Base-by-base conservation (phyloP, 2,329 filamentous ascomycete genomes). In the Alternaria ventricosa region DNA sequence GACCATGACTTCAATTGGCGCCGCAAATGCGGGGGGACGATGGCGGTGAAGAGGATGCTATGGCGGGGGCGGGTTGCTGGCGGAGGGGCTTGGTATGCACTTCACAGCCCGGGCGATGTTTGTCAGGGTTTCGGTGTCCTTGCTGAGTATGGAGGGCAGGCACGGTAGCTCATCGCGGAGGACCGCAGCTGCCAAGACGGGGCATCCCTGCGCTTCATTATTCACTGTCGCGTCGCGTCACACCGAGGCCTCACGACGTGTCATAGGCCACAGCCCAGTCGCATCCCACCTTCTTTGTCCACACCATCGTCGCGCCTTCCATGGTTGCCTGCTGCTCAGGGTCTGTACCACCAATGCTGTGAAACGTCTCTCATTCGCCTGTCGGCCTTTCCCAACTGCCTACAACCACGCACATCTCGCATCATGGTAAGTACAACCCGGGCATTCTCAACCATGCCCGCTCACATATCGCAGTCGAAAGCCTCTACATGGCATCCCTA, bases 401-500 rank as follows among this genome's bases (percentile, higher is more conserved):
- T 23, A 55, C 53, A 57, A 54, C 60, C 50, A 57, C 49, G 64
- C 44, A 30, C 54, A 27, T 22, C 54, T 47, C 28, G 33, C 64
- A 66, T 50, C 63, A 75, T 75, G 72, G 72, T 74, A 70, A 45
- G 71, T 68, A 61, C 46, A 55, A 20, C 45, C 20, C 33, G 4
- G 20, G 25, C 28, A 22, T 20, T 50, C 23, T 18, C 44, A 47
- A 56, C 43, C 56, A 43, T 41, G n/a, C 5, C 3, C 41, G 25
- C 67, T 71, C 18, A 72, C 64, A 56, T 18, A 15, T 4, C 50
- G 33, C 63, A 81, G 79, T 78, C 79, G 41, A 73, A 72, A 33
- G 71, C 67, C 25, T 72, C 71, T 5, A 56, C 88, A 73, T 98
- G 96, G 83, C 89, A 91, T 74, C 93, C 95, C 57, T 89, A 97